Base-by-base conservation (phyloP, 768 basidiomycete genomes). In the Strobilomyces echinocephalus region DNA sequence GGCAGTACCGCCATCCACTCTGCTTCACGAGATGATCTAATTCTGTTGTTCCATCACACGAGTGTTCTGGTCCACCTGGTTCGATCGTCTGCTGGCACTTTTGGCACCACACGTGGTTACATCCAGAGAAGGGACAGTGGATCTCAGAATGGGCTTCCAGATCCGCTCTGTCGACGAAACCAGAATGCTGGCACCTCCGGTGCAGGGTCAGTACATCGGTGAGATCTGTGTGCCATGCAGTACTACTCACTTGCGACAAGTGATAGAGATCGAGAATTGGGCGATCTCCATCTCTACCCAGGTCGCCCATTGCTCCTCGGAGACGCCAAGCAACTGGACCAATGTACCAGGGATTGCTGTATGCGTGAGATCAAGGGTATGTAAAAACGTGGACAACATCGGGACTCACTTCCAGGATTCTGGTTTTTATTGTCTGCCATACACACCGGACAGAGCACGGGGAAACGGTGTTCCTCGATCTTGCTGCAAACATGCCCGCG, bases 1-100 rank as follows among this genome's bases (percentile, higher is more conserved):
- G 81, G 59, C 85, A 86, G 57, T 77, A 75, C 55, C 78, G 81
- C 84, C 85, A 86, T 5, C 84, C 82, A 44, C 74, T 65, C 50
- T 72, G 59, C 40, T 68, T 63, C 79, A 84, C 77, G 28, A 83
- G 63, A 47, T 76, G 69, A 12, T 77, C 73, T 18, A 85, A 67
- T 56, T 85, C 83, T 1, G 73, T 68, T 1, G 77, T 70, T 11
- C 80, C 82, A 53, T 84, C 83, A 58, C 84, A 86, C 1, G 79
- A 79, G 60, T 84, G 81, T 46, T 68, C 63, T 5, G 72, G 69
- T n/a, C 70, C 75, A 24, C 53, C 64, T 10, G 66, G 33, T 0
- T 61, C 63, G 24, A 74, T 52, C 53, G 67, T 39, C 52, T 81
- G 79, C 46, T 76, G 76, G 62, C 85, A 86, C 18, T 62, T 65